Conservation (phyloP, 2,329 filamentous ascomycete genomes). For the Cladosporium velox region DNA sequence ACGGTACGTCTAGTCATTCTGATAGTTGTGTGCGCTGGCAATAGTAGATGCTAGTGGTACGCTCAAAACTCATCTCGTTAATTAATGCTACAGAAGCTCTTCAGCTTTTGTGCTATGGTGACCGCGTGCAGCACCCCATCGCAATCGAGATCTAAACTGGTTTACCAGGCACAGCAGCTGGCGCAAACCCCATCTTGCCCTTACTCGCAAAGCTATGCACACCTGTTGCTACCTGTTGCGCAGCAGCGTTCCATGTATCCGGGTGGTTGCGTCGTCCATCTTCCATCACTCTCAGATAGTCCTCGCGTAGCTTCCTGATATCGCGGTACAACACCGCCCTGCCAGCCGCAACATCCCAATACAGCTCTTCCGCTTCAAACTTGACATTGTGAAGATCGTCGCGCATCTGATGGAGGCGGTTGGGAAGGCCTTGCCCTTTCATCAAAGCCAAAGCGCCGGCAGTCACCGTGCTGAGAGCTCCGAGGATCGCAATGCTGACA, state of each 20-base stretch:
- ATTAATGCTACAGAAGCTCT: not conserved
- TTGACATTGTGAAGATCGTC: conserved; percentile 37
- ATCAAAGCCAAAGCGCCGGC: conserved; percentile 39
- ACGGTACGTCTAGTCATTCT: not conserved
- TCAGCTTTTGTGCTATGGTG: not conserved
- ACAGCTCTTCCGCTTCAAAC: conserved; percentile 41
- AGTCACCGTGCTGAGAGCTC: conserved; percentile 38
- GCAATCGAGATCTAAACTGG: not conserved
- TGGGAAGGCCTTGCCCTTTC: conserved; percentile 41
- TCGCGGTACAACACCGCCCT: conserved; percentile 35
- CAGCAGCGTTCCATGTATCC: conserved; percentile 36
- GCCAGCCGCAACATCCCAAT: conserved; percentile 39
- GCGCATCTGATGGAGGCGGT: conserved; percentile 36
- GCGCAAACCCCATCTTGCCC: not conserved
- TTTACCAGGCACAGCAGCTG: not conserved
- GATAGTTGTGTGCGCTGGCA: not conserved
- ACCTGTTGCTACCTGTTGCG: conserved; percentile 8
- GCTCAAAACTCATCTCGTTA: not conserved
- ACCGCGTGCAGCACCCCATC: not conserved
- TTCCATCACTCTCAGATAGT: conserved; percentile 36
- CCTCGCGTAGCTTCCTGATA: conserved; percentile 38
- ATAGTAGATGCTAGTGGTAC: not conserved
- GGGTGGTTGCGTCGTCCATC: conserved; percentile 40
- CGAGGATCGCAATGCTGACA: conserved; percentile 36
- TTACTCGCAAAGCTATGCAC: conserved; percentile 3